Percentiles rank a stretch among this genome's conserved stretches.
Conservation (phyloP, 768 basidiomycete genomes). For the Macrocybe gigantea region DNA sequence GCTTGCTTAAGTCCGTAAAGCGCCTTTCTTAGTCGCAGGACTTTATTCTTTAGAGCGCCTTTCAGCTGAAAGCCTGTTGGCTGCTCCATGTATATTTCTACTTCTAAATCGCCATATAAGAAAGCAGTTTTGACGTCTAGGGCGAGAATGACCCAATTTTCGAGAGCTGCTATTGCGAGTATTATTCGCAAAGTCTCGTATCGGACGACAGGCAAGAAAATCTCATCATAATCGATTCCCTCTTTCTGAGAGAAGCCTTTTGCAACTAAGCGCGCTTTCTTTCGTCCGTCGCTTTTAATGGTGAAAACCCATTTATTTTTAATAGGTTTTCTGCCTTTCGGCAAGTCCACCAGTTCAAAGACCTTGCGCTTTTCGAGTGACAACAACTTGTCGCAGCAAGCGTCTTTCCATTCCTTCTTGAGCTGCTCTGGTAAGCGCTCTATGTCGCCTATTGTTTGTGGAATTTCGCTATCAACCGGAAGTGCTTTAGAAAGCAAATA, state of each 20-base stretch:
- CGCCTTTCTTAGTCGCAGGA: slow-evolving; percentile 2
- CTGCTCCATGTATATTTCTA: slow-evolving; percentile 3
- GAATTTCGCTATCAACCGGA: background rate
- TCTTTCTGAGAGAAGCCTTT: slow-evolving; percentile 10
- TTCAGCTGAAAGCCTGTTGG: background rate
- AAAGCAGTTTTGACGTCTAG: slow-evolving; percentile 1
- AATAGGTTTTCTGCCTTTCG: slow-evolving; percentile 8
- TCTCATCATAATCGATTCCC: slow-evolving; percentile 1
- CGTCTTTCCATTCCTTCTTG: background rate
- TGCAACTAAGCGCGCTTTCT: slow-evolving; percentile 11
- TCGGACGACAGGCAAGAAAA: background rate
- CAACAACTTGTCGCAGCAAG: background rate
- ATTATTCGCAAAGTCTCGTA: background rate
- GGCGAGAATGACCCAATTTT: background rate
- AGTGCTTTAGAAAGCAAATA: background rate
- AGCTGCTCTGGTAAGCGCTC: background rate
- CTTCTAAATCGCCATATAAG: background rate
- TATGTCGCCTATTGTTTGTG: slow-evolving; percentile 1
- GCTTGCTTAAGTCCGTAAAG: slow-evolving; percentile 10
- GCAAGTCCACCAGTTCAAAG: slow-evolving; percentile 3
- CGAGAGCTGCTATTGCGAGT: background rate
- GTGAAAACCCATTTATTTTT: slow-evolving; percentile 15
- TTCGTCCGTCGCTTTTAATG: slow-evolving; percentile 11
- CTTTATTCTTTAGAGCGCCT: slow-evolving; percentile 1
- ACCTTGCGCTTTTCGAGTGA: background rate